These are phyloP conservation scores for Colletotrichum chrysophilum DNA, from an alignment of 2,329 filamentous ascomycete genomes.

Conservation along the genomic window DNA sequence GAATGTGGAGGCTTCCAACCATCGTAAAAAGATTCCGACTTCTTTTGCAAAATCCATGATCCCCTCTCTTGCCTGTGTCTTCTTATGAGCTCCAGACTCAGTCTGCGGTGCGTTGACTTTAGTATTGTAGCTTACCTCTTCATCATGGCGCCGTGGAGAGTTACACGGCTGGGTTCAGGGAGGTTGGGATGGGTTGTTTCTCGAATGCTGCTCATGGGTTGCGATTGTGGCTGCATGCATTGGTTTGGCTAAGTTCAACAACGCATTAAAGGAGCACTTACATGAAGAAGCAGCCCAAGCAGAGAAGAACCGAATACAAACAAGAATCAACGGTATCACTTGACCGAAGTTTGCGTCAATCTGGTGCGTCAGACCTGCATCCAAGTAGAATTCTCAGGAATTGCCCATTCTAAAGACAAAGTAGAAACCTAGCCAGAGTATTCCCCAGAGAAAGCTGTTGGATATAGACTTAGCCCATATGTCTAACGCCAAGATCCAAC, in stretches of 20 bases:
- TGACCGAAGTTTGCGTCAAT: neutral
- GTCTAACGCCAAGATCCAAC: neutral
- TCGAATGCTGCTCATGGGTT: neutral
- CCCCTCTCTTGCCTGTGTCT: neutral
- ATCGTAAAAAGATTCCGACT: neutral
- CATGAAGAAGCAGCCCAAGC: neutral
- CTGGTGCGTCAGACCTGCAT: neutral
- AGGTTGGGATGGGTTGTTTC: neutral
- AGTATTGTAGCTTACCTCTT: neutral
- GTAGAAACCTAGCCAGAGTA: neutral
- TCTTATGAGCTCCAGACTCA: neutral
- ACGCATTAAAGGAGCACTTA: neutral
- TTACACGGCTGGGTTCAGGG: neutral
- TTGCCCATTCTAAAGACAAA: neutral
- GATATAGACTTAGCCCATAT: neutral
- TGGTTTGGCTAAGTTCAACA: neutral
- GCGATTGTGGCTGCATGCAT: neutral
- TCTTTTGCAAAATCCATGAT: neutral
- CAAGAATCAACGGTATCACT: neutral
- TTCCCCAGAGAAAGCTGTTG: neutral
- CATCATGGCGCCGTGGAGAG: too few species aligned
- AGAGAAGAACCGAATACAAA: neutral
- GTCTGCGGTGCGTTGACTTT: accelerated
- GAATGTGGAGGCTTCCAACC: neutral
- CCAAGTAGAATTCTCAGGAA: too few species aligned